phyloP scores from a whole-genome alignment of 495 filamentous ascomycete genomes.

The Penicillium roqueforti region DNA sequence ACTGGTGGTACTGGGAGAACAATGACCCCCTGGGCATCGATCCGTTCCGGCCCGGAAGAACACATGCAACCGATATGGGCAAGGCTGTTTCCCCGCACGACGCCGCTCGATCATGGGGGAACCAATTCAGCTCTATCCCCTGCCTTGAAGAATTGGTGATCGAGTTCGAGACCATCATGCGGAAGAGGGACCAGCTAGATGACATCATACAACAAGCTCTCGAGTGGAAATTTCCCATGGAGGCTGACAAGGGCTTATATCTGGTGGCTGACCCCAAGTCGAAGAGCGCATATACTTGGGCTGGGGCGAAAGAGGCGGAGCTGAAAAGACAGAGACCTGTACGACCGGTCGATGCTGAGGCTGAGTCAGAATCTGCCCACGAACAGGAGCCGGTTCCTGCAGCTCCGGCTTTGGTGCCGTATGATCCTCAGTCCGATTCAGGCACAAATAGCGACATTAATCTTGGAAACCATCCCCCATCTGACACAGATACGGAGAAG shows the following conservation, averaged over 20 bases:
- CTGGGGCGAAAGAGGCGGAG: constrained; percentile 10
- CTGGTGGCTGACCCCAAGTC: constrained; percentile 7
- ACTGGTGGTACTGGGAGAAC: constrained; percentile 17
- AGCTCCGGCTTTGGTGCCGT: constrained; percentile 58
- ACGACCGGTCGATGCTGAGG: not conserved
- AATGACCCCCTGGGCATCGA: constrained; percentile 15
- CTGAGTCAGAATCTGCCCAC: not conserved
- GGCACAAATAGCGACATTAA: not conserved
- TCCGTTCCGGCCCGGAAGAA: constrained; percentile 11
- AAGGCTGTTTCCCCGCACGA: not conserved
- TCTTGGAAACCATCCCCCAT: constrained; percentile 48
- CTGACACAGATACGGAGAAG: not conserved
- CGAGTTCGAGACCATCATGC: constrained; percentile 16
- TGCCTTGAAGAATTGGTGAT: constrained; percentile 13
- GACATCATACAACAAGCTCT: constrained; percentile 7
- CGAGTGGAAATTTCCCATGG: constrained; percentile 12
- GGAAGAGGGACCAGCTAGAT: constrained; percentile 15
- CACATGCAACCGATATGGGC: constrained; percentile 6
- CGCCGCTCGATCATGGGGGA: not conserved
- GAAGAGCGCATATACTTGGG: constrained; percentile 9
- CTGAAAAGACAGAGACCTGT: constrained; percentile 1
- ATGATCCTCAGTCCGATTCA: constrained; percentile 56
- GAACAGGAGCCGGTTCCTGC: constrained; percentile 23
- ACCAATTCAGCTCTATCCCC: not conserved
- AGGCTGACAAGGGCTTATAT: not conserved